A percentile compares a stretch with the other conserved stretches of the same genome.
phyloP scores from a whole-genome alignment of 2,329 filamentous ascomycete genomes.

The Verticillium nonalfalfae region DNA sequence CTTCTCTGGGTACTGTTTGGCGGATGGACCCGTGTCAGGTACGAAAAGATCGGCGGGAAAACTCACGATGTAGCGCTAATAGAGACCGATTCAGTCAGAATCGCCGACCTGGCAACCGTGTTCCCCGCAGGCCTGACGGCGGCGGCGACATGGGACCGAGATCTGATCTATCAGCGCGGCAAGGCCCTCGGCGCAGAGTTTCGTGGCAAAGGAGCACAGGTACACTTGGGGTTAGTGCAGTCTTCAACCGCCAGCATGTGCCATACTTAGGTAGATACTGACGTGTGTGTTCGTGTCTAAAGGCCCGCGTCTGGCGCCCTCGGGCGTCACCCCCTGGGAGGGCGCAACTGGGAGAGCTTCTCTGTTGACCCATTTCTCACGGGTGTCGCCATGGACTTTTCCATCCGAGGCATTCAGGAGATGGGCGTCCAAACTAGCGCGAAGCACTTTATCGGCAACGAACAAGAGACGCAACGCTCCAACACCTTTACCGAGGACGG shows the following conservation, averaged over 20 bases:
- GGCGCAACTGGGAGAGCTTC: conserved; percentile 54
- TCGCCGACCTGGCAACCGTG: conserved; percentile 39
- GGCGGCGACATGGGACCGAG: conserved; percentile 66
- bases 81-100: not conserved
- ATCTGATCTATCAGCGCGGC: conserved; percentile 60
- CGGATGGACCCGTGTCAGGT: conserved; percentile 49
- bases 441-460: conserved; percentile 33
- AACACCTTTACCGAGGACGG: conserved; percentile 45
- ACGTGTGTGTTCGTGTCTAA: not conserved
- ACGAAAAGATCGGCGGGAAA: no score
- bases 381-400: conserved; percentile 57
- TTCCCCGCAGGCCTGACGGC: conserved; percentile 68
- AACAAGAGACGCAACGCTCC: conserved; percentile 33
- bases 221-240: conserved; percentile 37
- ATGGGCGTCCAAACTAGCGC: conserved; percentile 60
- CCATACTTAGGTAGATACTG: not conserved
- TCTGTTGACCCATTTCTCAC: conserved; percentile 63
- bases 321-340: conserved; percentile 57
- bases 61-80: no score
- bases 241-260: not conserved
- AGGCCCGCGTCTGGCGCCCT: conserved; percentile 55
- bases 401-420: conserved; percentile 64
- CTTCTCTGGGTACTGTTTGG: conserved; percentile 31
- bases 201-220: conserved; percentile 63
- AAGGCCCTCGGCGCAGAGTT: conserved; percentile 68